phyloP scores from a whole-genome alignment of 2,329 filamentous ascomycete genomes.

The Neocucurbitaria cava region DNA sequence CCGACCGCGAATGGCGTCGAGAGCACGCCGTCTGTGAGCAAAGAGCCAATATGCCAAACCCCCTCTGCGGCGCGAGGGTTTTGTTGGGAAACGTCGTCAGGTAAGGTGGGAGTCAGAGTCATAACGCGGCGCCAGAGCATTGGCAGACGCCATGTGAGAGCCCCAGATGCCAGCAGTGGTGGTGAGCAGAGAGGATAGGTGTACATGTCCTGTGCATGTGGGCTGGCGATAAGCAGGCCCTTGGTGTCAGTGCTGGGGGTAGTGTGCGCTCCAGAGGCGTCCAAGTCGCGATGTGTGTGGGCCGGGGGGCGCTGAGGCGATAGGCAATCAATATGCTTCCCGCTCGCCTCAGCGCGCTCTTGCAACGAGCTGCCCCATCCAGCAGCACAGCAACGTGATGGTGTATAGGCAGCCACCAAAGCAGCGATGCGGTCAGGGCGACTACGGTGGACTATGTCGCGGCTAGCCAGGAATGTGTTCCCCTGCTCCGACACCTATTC shows the following conservation, averaged over 20 bases:
- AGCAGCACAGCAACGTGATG: constrained; percentile 8
- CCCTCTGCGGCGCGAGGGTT: not conserved
- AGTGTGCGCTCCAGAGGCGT: too few species aligned
- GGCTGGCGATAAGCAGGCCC: not conserved
- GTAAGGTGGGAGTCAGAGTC: not conserved
- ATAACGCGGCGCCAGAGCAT: not conserved
- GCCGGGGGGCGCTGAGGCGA: constrained; percentile 1
- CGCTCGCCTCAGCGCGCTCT: not conserved
- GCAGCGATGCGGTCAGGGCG: constrained; percentile 7
- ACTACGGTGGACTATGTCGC: too few species aligned
- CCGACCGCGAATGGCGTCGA: not conserved
- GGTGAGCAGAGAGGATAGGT: not conserved
- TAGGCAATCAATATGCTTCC: constrained; percentile 1
- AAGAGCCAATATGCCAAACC: not conserved
- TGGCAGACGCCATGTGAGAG: not conserved
- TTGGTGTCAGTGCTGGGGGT: too few species aligned
- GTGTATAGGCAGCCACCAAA: constrained; percentile 22
- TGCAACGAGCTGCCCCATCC: constrained; percentile 14
- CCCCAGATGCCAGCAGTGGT: not conserved
- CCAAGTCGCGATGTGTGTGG: not conserved
- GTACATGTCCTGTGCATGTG: not conserved
- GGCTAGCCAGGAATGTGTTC: constrained; percentile 6
- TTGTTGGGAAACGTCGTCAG: constrained; percentile 1
- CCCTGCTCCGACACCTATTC: constrained; percentile 11
- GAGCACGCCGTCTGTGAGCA: not conserved